These are phyloP conservation scores for Protomyces inundatus DNA, from an alignment of 1,139 yeast species.

Conservation along the genomic window DNA sequence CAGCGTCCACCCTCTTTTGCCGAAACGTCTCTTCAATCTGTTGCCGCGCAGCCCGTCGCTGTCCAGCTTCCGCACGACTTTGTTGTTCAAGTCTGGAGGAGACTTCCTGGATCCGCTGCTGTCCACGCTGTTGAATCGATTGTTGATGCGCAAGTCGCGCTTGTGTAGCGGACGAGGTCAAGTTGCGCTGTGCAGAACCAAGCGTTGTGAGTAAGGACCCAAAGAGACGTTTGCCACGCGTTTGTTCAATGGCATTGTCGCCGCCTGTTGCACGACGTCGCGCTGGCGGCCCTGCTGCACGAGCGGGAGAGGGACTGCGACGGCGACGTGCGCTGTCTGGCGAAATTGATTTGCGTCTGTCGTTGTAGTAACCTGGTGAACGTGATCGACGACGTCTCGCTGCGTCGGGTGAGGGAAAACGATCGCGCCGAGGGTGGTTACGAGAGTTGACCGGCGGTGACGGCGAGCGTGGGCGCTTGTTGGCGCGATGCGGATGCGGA, in stretches of 20 bases:
- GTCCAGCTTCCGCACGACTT: background rate
- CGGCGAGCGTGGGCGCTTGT: too few relatives aligned
- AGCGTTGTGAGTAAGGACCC: conserved; percentile 27
- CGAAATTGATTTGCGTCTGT: too few relatives aligned
- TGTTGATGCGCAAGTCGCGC: conserved; percentile 17
- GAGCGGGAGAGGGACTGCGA: too few relatives aligned
- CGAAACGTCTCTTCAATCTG: background rate
- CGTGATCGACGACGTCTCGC: too few relatives aligned
- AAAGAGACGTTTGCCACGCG: conserved; percentile 26
- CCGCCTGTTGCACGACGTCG: background rate
- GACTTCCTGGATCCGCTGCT: background rate
- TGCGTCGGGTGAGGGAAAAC: too few relatives aligned
- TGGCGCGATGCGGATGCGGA: too few relatives aligned
- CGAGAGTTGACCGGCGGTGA: too few relatives aligned
- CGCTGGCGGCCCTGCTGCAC: too few relatives aligned
- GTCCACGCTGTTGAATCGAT: conserved; percentile 9
- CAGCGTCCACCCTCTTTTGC: background rate
- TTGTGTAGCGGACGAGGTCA: conserved; percentile 7
- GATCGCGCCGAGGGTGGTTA: too few relatives aligned
- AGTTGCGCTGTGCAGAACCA: conserved; percentile 24
- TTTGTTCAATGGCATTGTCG: conserved; percentile 3
- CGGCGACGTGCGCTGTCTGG: too few relatives aligned
- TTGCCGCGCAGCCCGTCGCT: background rate
- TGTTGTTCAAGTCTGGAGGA: background rate
- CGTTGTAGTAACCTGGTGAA: too few relatives aligned